Conservation (phyloP, 345 rosid genomes). For the Syzygium jambos region DNA sequence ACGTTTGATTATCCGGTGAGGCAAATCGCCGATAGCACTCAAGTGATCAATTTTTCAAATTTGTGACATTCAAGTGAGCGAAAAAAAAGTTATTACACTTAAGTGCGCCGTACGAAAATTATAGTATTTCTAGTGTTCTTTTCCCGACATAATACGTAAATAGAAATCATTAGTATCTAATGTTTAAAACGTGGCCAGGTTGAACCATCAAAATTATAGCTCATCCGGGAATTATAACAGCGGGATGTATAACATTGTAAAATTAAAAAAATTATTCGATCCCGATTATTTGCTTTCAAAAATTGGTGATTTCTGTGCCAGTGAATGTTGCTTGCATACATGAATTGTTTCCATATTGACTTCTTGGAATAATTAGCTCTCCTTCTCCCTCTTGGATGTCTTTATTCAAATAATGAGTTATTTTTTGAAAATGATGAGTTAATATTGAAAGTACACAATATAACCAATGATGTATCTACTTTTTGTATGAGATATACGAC, state of each 20-base stretch:
- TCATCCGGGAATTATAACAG: not conserved
- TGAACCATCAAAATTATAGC: not conserved
- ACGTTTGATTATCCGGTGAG: too few relatives aligned
- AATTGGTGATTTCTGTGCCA: not conserved
- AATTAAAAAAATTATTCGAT: not conserved
- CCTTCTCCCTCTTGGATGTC: too few relatives aligned
- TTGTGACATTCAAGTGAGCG: too few relatives aligned
- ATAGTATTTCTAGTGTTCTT: too few relatives aligned
- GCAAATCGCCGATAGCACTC: too few relatives aligned
- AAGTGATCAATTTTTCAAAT: too few relatives aligned
- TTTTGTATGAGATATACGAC: too few relatives aligned
- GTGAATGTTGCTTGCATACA: not conserved
- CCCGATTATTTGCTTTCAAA: not conserved
- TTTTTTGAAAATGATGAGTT: not conserved
- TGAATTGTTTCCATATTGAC: not conserved
- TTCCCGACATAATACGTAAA: not conserved
- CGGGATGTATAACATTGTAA: not conserved
- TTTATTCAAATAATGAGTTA: too few relatives aligned
- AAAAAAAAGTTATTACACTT: too few relatives aligned
- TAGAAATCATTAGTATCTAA: not conserved
- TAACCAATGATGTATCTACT: not conserved
- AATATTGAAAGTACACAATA: not conserved
- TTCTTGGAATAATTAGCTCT: not conserved
- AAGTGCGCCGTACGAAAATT: too few relatives aligned
- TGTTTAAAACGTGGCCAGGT: not conserved